phyloP scores from a whole-genome alignment of 257 asterid genomes.

The Parsonsia alboflavescens region DNA sequence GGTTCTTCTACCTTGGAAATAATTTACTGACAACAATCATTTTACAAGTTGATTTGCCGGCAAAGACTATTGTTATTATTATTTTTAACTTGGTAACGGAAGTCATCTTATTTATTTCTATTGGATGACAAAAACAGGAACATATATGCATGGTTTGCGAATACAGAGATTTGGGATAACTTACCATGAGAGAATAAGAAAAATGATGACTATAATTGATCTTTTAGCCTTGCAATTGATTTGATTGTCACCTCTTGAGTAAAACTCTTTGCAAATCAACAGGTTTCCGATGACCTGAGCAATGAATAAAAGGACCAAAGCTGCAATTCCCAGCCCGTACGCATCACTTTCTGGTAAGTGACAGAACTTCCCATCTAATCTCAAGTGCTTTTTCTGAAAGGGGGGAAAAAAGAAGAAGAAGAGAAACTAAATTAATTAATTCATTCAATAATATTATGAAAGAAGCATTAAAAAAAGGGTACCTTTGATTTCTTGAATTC shows the following conservation, averaged over 20 bases:
- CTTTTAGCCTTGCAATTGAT: conserved; percentile 24
- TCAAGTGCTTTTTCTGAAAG: conserved; percentile 57
- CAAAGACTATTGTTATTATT: not conserved
- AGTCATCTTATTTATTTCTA: not conserved
- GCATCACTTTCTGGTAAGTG: conserved; percentile 48
- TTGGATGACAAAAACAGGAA: not conserved
- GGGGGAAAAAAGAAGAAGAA: not conserved
- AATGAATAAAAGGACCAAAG: conserved; percentile 31
- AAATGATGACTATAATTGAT: conserved; percentile 35
- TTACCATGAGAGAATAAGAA: conserved; percentile 57
- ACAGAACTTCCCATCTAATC: conserved; percentile 62
- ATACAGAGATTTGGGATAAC: not conserved
- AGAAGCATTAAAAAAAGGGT: not conserved
- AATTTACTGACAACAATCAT: conserved; percentile 3
- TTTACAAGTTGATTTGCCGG: conserved; percentile 1
- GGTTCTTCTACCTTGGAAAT: conserved; percentile 11
- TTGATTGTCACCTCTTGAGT: conserved; percentile 20
- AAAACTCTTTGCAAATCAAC: conserved; percentile 33
- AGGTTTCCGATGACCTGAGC: conserved; percentile 49
- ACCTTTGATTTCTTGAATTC: conserved; percentile 75
- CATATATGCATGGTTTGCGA: not conserved
- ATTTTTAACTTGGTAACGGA: not conserved
- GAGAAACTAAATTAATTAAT: too few relatives aligned
- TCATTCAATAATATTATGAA: too few relatives aligned
- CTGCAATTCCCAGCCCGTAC: conserved; percentile 50